phyloP scores from a whole-genome alignment of 1,284 basidiomycete genomes.

The Austroboletus niveus region DNA sequence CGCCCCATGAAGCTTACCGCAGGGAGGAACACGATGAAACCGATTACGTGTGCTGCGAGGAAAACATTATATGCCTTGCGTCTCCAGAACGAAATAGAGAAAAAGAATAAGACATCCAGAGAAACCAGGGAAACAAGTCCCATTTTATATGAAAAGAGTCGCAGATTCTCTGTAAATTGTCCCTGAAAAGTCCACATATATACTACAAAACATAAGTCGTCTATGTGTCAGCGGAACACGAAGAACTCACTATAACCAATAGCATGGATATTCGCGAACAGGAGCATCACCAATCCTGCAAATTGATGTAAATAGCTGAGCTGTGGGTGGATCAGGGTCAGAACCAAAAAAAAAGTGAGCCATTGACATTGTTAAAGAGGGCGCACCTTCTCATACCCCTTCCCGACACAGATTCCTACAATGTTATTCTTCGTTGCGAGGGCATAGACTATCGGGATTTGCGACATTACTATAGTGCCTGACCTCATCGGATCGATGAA shows the following conservation, averaged over 20 bases:
- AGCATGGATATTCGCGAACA: conserved; percentile 66
- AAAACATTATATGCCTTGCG: conserved; percentile 59
- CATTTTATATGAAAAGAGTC: conserved; percentile 39
- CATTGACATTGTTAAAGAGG: neutral
- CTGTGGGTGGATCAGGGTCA: conserved; percentile 33
- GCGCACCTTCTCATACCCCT: conserved; percentile 73
- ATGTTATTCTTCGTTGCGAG: conserved; percentile 77
- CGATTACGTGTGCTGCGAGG: conserved; percentile 47
- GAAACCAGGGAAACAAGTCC: conserved; percentile 53
- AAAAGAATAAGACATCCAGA: conserved; percentile 53
- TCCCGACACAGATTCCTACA: conserved; percentile 57
- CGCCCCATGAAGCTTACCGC: conserved; percentile 37
- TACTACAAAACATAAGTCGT: conserved; percentile 38
- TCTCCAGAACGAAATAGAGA: conserved; percentile 53
- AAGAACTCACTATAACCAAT: conserved; percentile 55
- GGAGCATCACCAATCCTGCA: conserved; percentile 57
- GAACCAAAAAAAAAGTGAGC: neutral
- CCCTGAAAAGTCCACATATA: conserved; percentile 57
- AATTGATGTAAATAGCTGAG: conserved; percentile 81
- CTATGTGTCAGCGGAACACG: neutral
- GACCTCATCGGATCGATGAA: conserved; percentile 52
- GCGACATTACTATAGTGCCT: conserved; percentile 68
- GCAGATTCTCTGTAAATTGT: conserved; percentile 39
- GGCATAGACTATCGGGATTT: conserved; percentile 71
- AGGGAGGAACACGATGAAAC: conserved; percentile 46